A percentile compares a stretch with the other conserved stretches of the same genome.
Evolutionary conservation across 257 asterid species (phyloP).

Genomic region (Solanum arcanum): DNA sequence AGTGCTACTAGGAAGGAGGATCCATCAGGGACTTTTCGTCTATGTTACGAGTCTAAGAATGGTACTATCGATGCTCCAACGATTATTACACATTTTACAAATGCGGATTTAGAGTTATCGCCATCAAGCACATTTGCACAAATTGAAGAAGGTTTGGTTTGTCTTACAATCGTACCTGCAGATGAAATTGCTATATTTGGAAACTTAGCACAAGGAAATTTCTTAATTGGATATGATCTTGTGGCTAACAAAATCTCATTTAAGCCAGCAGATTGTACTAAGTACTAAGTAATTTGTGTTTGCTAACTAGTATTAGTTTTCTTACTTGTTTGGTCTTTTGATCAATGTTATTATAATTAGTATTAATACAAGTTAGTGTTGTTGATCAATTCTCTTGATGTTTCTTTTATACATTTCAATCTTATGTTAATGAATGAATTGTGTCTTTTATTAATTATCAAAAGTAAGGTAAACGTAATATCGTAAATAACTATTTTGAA

Average conservation of each 20-base stretch:
- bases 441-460: neutral
- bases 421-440: neutral
- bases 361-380: neutral
- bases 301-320: neutral
- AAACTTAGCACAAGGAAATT: slow-evolving; percentile 30
- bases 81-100: neutral
- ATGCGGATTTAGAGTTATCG: slow-evolving; percentile 1
- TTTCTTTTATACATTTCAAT: neutral
- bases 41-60: neutral
- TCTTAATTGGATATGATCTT: slow-evolving; percentile 40
- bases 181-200: slow-evolving; percentile 25
- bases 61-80: neutral
- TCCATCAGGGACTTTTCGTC: neutral
- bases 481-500: neutral
- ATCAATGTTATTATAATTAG: neutral
- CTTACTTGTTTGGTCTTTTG: neutral
- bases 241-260: slow-evolving; percentile 22
- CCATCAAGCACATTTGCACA: neutral
- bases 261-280: slow-evolving; percentile 32
- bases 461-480: neutral
- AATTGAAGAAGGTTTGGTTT: neutral
- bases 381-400: neutral
- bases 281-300: neutral
- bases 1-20: neutral
- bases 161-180: neutral